A percentile compares a stretch with the other conserved stretches of the same genome.
phyloP scores from a whole-genome alignment of 148 eudicot genomes.

The Silene uniflora region DNA sequence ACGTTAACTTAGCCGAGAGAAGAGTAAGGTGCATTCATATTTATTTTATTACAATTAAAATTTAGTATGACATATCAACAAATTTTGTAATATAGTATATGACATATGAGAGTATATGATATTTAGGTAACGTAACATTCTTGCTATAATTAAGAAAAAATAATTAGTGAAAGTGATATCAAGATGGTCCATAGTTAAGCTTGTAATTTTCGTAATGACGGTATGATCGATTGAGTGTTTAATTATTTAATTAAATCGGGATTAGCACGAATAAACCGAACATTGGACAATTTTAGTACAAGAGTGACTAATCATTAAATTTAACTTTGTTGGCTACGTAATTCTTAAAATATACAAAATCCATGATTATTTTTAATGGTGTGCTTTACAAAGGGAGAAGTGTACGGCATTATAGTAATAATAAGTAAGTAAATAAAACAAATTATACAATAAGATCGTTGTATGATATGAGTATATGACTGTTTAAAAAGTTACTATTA shows the following conservation, averaged over 20 bases:
- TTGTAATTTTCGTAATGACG: conserved; percentile 6
- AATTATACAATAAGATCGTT: no score
- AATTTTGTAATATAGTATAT: conserved; percentile 13
- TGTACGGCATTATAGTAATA: no score
- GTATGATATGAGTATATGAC: no score
- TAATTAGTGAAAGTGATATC: background rate
- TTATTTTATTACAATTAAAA: conserved; percentile 2
- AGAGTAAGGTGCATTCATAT: conserved; percentile 20
- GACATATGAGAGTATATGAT: conserved; percentile 18
- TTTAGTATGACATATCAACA: conserved; percentile 22
- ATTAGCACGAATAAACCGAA: background rate
- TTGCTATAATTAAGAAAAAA: conserved; percentile 20
- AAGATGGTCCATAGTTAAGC: background rate
- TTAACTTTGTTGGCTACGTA: background rate
- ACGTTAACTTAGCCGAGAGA: conserved; percentile 12
- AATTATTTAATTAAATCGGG: background rate
- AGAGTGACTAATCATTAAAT: background rate
- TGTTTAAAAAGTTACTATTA: no score
- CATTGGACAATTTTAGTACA: conserved; percentile 2
- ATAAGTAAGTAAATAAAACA: no score
- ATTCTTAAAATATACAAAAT: conserved; percentile 1
- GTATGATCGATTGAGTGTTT: background rate
- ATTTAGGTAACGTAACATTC: conserved; percentile 15
- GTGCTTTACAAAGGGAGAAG: no score
- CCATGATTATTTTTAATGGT: conserved; percentile 1